Evolutionary conservation across 495 filamentous ascomycete species (phyloP), one percentile per base, ranked within the genome.

Genomic region (Polyplosphaeria fusca): DNA sequence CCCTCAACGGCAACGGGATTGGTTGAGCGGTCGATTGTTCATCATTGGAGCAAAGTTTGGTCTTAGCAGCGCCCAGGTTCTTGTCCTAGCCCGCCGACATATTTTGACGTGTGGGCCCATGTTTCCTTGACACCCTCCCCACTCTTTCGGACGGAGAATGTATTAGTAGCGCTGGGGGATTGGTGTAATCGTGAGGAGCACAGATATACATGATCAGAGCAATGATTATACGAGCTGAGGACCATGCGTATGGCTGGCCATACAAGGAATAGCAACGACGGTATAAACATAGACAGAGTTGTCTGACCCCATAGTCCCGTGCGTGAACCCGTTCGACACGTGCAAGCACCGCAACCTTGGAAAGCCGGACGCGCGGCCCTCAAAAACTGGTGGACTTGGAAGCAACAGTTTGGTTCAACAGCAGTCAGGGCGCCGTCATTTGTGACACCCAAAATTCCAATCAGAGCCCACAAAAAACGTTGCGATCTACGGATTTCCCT

Each of bases 21-120:
- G 68, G 68, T 24, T 70, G 11, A 49, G 24, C 1, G 66, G 66
- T 13, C 47, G 66, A 30, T 54, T 70, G 24, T 56, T 38, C 26
- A 25, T 46, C 22, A 64, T 70, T 19, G 64, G 61, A 1, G 45
- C 28, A 19, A 52, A 32, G 16, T 70, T 67, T 46, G 68, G 68
- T 5, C 50, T 70, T 7, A 61, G 45, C 32, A 49, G 43, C 14
- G 65, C 54, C 11, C 64, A 67, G 35, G 49, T 66, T 9, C 38
- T 69, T 3, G 49, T 52, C n/a, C 25, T 67, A 16, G 64, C 67
- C n/a, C 42, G 57, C 12, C 30, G 61, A 16, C 60, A 65, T 30
- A 58, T 67, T 4, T 47, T 69, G n/a, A 66, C 59, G 4, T 56
- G 66, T 26, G 60, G 63, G 16, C 63, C 66, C 5, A 53, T 59